phyloP scores from a whole-genome alignment of 2,329 filamentous ascomycete genomes.

The Scolecobasidium constrictum region DNA sequence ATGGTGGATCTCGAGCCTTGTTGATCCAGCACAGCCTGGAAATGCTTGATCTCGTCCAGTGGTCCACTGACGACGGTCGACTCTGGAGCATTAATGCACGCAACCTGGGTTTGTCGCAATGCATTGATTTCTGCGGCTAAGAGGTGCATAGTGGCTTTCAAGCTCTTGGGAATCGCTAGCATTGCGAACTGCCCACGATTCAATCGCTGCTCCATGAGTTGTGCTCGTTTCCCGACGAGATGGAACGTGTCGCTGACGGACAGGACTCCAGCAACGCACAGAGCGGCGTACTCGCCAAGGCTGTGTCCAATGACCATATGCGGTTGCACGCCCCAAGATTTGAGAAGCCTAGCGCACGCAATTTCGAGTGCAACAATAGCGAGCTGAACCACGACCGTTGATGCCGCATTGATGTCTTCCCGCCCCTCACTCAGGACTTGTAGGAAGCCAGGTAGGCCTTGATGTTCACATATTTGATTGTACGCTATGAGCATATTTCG shows the following conservation, averaged over 20 bases:
- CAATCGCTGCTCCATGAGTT: conserved; percentile 53
- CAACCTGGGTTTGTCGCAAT: conserved; percentile 43
- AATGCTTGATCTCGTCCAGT: conserved; percentile 45
- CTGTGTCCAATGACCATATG: conserved; percentile 45
- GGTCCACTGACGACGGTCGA: conserved; percentile 64
- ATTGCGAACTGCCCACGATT: conserved; percentile 28
- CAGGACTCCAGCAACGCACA: conserved; percentile 59
- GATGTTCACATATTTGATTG: conserved; percentile 33
- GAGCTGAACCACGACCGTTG: conserved; percentile 36
- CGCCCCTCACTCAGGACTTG: conserved; percentile 29
- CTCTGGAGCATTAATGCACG: conserved; percentile 65
- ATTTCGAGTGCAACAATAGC: conserved; percentile 42
- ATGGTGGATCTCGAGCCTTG: conserved; percentile 23
- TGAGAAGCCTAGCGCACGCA: conserved; percentile 41
- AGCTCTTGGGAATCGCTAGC: neutral
- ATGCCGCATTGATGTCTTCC: conserved; percentile 9
- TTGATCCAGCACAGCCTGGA: conserved; percentile 37
- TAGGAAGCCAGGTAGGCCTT: conserved; percentile 36
- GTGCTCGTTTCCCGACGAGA: conserved; percentile 57
- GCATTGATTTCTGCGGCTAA: conserved; percentile 43
- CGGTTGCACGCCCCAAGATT: conserved; percentile 42
- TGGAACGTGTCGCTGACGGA: conserved; percentile 61
- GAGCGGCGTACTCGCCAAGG: conserved; percentile 63
- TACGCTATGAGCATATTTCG: conserved; percentile 37
- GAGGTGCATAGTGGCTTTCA: conserved; percentile 40